Evolutionary conservation across 2,329 filamentous ascomycete genomes (phyloP), one percentile per base, ranked within the genome.

Genomic region (Domatiomyces globalis): DNA sequence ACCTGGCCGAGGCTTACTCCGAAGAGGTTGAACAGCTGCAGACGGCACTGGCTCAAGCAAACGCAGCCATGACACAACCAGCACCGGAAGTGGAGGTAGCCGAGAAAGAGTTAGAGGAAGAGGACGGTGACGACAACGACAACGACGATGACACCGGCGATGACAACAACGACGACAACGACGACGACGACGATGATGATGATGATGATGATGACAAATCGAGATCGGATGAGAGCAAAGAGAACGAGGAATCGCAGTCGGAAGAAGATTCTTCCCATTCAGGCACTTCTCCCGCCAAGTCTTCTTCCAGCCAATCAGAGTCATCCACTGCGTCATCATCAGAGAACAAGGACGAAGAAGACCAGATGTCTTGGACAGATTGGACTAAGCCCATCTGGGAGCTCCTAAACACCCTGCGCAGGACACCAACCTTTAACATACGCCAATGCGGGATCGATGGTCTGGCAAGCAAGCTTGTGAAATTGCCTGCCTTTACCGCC

Each of bases 1-100:
- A 73, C 58, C 62, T 73, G 19, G 66, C 65, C 20, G 64, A 69
- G 46, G 68, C 69, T 46, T 72, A 70, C 55, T 60, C 48, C 8
- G 57, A 59, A 17, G 51, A 58, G 39, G 53, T 61, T 45, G 51
- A 55, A 46, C 46, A 49, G 56, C 52, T 60, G 58, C 52, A 49
- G 25, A 33, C 43, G 10, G 49, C 20, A 5, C 27, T 57, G 44
- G 48, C 53, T 22, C 49, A 49, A 45, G 33, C 29, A 12, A 53
- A 39, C 25, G 54, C 49, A 22, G 2, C 48, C 19, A 49, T 50
- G n/a, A 29, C 33, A 8, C 12, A 27, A 20, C 22, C 19, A 9
- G 3, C 20, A 15, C 25, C 45, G 29, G 68, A 70, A 53, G 56
- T 70, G 27, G 68, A 68, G 51, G 59, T 62, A 4, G 58, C 63